Percentiles rank a stretch among this genome's conserved stretches.
These are phyloP conservation scores for Hanseniaspora vineae DNA, from an alignment of 805 yeast species.

Conservation along the genomic window DNA sequence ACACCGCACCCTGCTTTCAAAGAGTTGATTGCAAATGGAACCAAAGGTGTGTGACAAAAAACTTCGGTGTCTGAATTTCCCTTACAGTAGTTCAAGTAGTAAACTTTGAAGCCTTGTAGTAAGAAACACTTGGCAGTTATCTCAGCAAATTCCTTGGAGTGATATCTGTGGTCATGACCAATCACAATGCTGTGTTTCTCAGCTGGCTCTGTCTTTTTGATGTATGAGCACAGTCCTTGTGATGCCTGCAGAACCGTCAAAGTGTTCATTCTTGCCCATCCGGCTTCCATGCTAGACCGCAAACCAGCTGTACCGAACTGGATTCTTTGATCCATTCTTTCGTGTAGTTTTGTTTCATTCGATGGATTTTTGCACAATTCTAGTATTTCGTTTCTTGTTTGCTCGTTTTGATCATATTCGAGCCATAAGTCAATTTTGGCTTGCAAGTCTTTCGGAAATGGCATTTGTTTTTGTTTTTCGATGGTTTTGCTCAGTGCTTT, in stretches of 20 bases:
- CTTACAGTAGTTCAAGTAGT: conserved; percentile 32
- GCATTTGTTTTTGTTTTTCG: background rate
- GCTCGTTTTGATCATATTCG: conserved; percentile 23
- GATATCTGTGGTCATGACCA: conserved; percentile 85
- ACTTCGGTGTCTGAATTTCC: conserved; percentile 11
- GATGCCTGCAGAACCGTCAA: conserved; percentile 85
- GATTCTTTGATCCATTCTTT: conserved; percentile 45
- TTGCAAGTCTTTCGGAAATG: conserved; percentile 10
- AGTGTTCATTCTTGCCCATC: conserved; percentile 78
- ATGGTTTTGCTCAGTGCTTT: background rate
- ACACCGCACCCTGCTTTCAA: conserved; percentile 64
- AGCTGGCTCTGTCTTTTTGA: conserved; percentile 15
- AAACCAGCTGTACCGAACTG: conserved; percentile 92
- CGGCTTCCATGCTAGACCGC: conserved; percentile 80
- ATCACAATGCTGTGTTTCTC: conserved; percentile 42
- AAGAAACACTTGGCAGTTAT: conserved; percentile 68
- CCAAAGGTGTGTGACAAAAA: conserved; percentile 75
- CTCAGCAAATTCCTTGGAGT: conserved; percentile 69
- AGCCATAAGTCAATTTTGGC: conserved; percentile 15
- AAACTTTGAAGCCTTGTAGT: conserved; percentile 54
- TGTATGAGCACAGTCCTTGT: conserved; percentile 58
- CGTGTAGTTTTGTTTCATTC: conserved; percentile 34
- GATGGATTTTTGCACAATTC: conserved; percentile 25
- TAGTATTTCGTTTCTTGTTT: conserved; percentile 43
- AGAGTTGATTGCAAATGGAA: conserved; percentile 71